A percentile compares a stretch with the other conserved stretches of the same genome.
Conservation (phyloP, 768 basidiomycete species). For the Macrolepiota albuminosa region DNA sequence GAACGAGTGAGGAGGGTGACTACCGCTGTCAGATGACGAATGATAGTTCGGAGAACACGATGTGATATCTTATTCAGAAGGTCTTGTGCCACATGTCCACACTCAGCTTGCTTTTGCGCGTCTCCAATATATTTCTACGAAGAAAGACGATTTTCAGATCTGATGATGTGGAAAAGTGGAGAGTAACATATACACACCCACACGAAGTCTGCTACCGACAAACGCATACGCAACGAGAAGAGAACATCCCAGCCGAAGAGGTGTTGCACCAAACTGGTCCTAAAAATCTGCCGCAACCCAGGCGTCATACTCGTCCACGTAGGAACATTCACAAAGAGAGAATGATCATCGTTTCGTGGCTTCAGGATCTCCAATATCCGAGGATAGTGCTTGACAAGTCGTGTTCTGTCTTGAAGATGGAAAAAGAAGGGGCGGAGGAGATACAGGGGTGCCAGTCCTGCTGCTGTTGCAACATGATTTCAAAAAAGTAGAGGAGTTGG, state of each 20-base stretch:
- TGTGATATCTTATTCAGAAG: slow-evolving; percentile 51
- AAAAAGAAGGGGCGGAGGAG: slow-evolving; percentile 49
- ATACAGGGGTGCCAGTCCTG: slow-evolving; percentile 43
- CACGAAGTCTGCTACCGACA: slow-evolving; percentile 47
- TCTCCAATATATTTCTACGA: slow-evolving; percentile 44
- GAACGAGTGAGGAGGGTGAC: slow-evolving; percentile 39
- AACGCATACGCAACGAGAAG: slow-evolving; percentile 48
- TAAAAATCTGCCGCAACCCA: slow-evolving; percentile 41
- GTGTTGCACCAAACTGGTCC: slow-evolving; percentile 46
- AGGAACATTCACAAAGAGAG: slow-evolving; percentile 25
- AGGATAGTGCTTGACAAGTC: slow-evolving; percentile 32
- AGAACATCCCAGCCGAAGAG: slow-evolving; percentile 60
- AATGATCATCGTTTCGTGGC: slow-evolving; percentile 28
- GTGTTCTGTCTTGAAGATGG: slow-evolving; percentile 32
- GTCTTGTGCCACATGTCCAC: slow-evolving; percentile 46
- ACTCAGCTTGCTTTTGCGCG: slow-evolving; percentile 35
- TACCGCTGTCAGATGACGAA: slow-evolving; percentile 52
- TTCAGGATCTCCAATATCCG: slow-evolving; percentile 44
- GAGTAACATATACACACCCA: slow-evolving; percentile 32
- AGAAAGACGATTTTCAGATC: not conserved
- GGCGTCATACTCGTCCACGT: slow-evolving; percentile 23
- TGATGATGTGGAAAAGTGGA: not conserved
- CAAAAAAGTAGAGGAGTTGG: not conserved
- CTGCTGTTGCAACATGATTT: slow-evolving; percentile 20
- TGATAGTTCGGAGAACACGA: slow-evolving; percentile 46